A percentile compares a stretch with the other conserved stretches of the same genome.
Conservation (phyloP, 148 eudicot species). For the Rhododendron williamsianum region DNA sequence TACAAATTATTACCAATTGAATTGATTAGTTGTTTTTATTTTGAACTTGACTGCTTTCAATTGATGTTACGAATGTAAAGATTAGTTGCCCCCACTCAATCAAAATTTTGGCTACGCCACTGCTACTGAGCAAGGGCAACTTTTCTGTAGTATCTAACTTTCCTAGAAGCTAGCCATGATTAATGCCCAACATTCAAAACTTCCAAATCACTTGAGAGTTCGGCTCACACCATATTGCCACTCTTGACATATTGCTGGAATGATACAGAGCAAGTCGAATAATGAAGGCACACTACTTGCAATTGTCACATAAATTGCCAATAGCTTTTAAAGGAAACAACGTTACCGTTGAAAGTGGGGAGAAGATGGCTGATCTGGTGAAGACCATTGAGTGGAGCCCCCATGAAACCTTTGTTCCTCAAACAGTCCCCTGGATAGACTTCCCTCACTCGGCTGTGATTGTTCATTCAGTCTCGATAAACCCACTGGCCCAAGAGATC, state of each 20-base stretch:
- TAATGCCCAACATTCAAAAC: background rate
- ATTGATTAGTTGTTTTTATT: no score
- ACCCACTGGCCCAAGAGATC: constrained; percentile 56
- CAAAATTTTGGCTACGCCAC: no score
- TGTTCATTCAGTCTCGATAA: constrained; percentile 40
- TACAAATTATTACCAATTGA: no score
- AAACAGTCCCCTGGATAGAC: constrained; percentile 12
- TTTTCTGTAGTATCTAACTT: background rate
- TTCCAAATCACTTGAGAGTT: background rate
- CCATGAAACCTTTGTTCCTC: constrained; percentile 54
- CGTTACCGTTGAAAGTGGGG: constrained; percentile 52
- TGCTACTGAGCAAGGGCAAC: background rate
- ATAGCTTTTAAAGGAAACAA: background rate
- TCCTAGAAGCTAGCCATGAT: background rate
- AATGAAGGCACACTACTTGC: background rate
- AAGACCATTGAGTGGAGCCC: constrained; percentile 39
- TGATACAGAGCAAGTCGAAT: background rate
- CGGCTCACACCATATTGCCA: background rate
- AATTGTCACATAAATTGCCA: background rate
- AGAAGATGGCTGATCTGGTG: constrained; percentile 76
- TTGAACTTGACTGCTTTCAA: no score
- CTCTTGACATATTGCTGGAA: background rate
- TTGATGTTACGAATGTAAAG: no score
- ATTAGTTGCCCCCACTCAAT: no score
- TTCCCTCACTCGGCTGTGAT: constrained; percentile 40